Conservation (phyloP, 2,329 filamentous ascomycete genomes). For the Ceratocystis alfenasii region DNA sequence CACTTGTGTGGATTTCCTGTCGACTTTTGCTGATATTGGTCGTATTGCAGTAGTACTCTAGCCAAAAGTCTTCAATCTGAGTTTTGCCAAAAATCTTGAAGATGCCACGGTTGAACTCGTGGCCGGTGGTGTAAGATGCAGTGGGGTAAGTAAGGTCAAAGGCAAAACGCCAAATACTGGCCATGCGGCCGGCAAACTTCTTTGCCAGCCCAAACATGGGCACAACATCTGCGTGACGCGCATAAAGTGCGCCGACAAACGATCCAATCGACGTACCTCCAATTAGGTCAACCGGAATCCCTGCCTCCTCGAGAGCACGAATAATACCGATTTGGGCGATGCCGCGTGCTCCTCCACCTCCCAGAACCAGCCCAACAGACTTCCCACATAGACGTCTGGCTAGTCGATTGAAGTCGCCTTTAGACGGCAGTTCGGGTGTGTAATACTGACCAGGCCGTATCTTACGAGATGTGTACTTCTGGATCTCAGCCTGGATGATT, state of each 20-base stretch:
- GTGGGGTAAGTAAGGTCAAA: conserved; percentile 93
- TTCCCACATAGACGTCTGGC: conserved; percentile 84
- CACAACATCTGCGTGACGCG: conserved; percentile 89
- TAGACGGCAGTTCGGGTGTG: conserved; percentile 81
- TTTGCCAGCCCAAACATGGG: conserved; percentile 95
- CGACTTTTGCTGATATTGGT: conserved; percentile 96
- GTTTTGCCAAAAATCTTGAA: conserved; percentile 97
- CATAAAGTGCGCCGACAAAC: conserved; percentile 90
- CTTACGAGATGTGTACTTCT: conserved; percentile 92
- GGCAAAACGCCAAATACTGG: conserved; percentile 96
- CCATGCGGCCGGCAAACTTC: conserved; percentile 97
- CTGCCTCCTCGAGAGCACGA: conserved; percentile 85
- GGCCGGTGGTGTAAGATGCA: conserved; percentile 91
- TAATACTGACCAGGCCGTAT: conserved; percentile 83
- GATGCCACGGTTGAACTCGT: conserved; percentile 97
- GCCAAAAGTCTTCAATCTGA: conserved; percentile 98
- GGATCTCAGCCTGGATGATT: conserved; percentile 88
- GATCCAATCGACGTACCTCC: conserved; percentile 93
- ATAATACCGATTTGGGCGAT: conserved; percentile 92
- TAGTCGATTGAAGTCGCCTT: conserved; percentile 90
- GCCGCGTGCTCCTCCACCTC: conserved; percentile 83
- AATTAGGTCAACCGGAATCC: conserved; percentile 88
- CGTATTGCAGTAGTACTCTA: conserved; percentile 98
- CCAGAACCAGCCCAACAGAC: conserved; percentile 85
- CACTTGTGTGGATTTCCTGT: conserved; percentile 84